A percentile compares a stretch with the other conserved stretches of the same genome.
Evolutionary conservation across 2,329 filamentous ascomycete genomes (phyloP).

Genomic region (Cercospora zeae-maydis): DNA sequence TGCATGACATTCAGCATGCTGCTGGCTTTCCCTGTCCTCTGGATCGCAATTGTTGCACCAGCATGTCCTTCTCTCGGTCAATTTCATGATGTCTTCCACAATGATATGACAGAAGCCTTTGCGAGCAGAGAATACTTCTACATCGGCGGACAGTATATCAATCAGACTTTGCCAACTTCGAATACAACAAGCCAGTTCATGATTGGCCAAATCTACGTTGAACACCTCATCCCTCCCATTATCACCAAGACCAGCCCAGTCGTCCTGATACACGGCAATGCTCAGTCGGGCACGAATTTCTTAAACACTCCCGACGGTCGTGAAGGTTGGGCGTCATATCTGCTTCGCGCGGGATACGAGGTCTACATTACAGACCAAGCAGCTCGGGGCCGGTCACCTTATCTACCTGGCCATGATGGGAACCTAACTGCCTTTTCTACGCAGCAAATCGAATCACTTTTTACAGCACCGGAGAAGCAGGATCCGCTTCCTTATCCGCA

Average conservation of each 20-base stretch:
- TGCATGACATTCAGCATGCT: neutral
- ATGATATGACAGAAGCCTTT: conserved; percentile 4
- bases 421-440: conserved; percentile 16
- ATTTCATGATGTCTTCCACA: neutral
- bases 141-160: conserved; percentile 28
- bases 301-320: conserved; percentile 49
- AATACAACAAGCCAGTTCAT: conserved; percentile 23
- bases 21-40: neutral
- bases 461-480: conserved; percentile 35
- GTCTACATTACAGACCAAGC: conserved; percentile 46
- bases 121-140: conserved; percentile 22
- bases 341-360: conserved; percentile 45
- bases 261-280: conserved; percentile 45
- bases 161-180: conserved; percentile 15
- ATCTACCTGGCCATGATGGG: conserved; percentile 20
- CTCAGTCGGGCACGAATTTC: conserved; percentile 42
- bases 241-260: conserved; percentile 33
- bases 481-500: conserved; percentile 37
- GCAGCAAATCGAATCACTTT: conserved; percentile 35
- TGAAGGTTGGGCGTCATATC: conserved; percentile 48
- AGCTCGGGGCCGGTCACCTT: conserved; percentile 35
- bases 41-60: neutral
- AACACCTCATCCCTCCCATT: conserved; percentile 37
- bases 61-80: neutral
- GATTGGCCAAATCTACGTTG: conserved; percentile 53